Evolutionary conservation across 768 basidiomycete species (phyloP), one percentile per base, ranked within the genome.

Genomic region (Suillus americanus): DNA sequence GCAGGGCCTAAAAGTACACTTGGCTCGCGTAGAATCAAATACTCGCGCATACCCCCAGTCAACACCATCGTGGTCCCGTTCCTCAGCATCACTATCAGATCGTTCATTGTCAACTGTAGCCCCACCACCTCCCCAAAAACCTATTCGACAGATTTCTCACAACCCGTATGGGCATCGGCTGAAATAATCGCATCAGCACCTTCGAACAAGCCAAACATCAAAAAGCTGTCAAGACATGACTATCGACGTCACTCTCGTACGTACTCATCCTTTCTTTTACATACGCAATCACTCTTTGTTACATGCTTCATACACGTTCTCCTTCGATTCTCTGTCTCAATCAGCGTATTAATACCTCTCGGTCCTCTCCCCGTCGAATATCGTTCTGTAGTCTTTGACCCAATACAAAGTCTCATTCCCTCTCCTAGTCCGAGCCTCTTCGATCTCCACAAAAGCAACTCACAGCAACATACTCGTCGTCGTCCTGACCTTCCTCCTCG

Each of bases 141-240:
- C 87, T 77, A 60, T 82, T 83, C 46, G 90, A 64, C 8, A 91
- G 74, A 68, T 86, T 87, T 12, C 87, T 79, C 2, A 90, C 72
- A 7, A 88, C 71, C 2, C 86, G 82, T 25, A 85, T 73, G 12
- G 88, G 87, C 70, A 91, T 76, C 3, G 86, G 82, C 89, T 90
- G 59, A 13, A 60, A n/a, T 20, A 57, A 62, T 5, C 33, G 8
- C 16, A 28, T 20, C 3, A 16, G 37, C 12, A 23, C 61, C 33
- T 46, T 45, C 63, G 4, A 3, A 23, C 10, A 18, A 23, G 38
- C 38, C 30, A 40, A 57, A 55, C 45, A 35, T 7, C 33, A 13
- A 46, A 13, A 64, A n/a, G n/a, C n/a, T n/a, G n/a, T n/a, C n/a
- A n/a, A n/a, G n/a, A n/a, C n/a, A n/a, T n/a, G n/a, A n/a, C n/a